These are phyloP conservation scores for Byssoonygena ceratinophila DNA, from an alignment of 2,329 filamentous ascomycete species.

Conservation along the genomic window DNA sequence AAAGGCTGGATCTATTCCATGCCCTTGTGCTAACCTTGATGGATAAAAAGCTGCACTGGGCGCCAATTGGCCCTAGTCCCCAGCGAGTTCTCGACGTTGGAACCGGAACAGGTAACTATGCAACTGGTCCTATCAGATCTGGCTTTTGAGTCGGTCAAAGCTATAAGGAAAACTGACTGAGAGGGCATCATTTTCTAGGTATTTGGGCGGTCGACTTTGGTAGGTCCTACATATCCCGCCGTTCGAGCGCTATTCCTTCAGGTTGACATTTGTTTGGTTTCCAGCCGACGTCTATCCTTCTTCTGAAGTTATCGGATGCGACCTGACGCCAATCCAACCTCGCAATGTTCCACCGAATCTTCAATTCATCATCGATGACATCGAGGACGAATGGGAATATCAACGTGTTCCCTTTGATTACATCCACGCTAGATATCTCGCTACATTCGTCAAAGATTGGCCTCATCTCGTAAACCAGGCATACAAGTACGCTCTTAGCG, in stretches of 20 bases:
- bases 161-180: not conserved
- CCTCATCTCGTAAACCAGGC: conserved; percentile 39
- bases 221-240: not conserved
- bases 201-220: conserved; percentile 40
- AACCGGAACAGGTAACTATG: conserved; percentile 17
- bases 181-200: not conserved
- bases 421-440: conserved; percentile 49
- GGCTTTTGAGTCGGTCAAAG: not conserved
- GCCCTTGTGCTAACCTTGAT: conserved; percentile 14
- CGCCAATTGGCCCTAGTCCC: conserved; percentile 15
- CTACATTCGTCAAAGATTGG: conserved; percentile 49
- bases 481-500: conserved; percentile 32
- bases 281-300: conserved; percentile 22
- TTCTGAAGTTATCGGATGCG: conserved; percentile 22
- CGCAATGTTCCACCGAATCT: conserved; percentile 44
- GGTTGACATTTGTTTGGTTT: not conserved
- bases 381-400: conserved; percentile 48
- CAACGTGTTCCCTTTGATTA: conserved; percentile 49
- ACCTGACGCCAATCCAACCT: conserved; percentile 21
- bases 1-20: conserved; percentile 18
- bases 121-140: not conserved
- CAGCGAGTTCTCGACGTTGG: conserved; percentile 17
- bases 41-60: conserved; percentile 16
- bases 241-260: not conserved
- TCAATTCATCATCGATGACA: conserved; percentile 48